These are phyloP conservation scores for Metschnikowia henanensis DNA, from an alignment of 805 yeast species.

Conservation along the genomic window DNA sequence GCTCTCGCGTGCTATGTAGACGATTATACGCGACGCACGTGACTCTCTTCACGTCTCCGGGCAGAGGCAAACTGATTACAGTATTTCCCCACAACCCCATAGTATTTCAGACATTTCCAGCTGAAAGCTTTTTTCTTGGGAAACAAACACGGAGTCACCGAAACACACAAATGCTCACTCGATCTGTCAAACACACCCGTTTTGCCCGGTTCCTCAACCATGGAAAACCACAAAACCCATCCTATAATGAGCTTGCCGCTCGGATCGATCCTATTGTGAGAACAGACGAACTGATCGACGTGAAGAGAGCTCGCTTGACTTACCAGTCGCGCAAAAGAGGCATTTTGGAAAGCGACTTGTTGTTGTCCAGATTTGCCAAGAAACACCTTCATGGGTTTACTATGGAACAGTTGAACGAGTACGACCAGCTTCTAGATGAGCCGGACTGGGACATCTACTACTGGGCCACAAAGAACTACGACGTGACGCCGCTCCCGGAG, in stretches of 20 bases:
- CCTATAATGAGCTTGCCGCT: slow-evolving; percentile 48
- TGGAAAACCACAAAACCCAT: slow-evolving; percentile 42
- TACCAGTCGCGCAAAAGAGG: slow-evolving; percentile 96
- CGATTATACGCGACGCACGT: no score
- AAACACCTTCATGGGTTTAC: slow-evolving; percentile 60
- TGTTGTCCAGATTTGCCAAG: slow-evolving; percentile 84
- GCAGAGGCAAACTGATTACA: no score
- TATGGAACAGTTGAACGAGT: slow-evolving; percentile 73
- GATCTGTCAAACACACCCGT: not conserved
- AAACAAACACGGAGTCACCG: no score
- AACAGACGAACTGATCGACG: slow-evolving; percentile 66
- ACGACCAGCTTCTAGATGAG: slow-evolving; percentile 82
- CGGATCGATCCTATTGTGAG: slow-evolving; percentile 81
- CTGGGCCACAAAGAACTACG: slow-evolving; percentile 90
- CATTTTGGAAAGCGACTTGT: slow-evolving; percentile 86
- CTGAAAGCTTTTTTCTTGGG: no score
- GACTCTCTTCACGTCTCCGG: no score
- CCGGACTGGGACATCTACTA: slow-evolving; percentile 99
- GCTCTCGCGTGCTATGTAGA: no score
- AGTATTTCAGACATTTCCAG: no score
- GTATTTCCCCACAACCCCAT: no score
- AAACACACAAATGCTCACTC: not conserved
- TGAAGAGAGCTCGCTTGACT: slow-evolving; percentile 80
- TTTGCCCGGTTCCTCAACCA: slow-evolving; percentile 28
- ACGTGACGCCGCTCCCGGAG: slow-evolving; percentile 83